phyloP scores from a whole-genome alignment of 768 basidiomycete genomes.

The Boletus tomentosulus region DNA sequence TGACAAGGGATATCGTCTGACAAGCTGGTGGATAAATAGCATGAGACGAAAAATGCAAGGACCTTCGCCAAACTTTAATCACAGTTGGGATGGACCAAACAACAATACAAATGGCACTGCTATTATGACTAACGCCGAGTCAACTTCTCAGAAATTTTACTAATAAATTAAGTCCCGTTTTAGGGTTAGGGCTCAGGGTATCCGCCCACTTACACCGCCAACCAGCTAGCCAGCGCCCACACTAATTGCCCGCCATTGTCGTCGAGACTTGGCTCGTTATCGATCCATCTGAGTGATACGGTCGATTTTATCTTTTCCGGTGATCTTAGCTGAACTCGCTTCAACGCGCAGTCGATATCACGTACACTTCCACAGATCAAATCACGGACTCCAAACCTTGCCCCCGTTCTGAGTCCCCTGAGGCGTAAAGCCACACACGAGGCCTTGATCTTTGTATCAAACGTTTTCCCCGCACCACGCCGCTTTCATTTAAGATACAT shows the following conservation, averaged over 20 bases:
- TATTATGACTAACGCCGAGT: not conserved
- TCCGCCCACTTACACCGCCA: conserved; percentile 12
- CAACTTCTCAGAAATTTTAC: no score
- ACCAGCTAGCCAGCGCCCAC: no score
- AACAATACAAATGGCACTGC: conserved; percentile 21
- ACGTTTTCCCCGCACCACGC: conserved; percentile 27
- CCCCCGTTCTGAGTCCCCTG: no score
- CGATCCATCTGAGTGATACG: no score
- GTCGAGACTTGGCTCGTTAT: no score
- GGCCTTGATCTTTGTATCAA: conserved; percentile 11
- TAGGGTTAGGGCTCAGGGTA: conserved; percentile 33
- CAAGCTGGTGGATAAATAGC: conserved; percentile 46
- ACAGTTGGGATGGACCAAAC: conserved; percentile 27
- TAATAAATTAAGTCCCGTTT: conserved; percentile 4
- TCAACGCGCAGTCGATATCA: no score
- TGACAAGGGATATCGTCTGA: conserved; percentile 44
- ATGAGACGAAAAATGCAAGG: conserved; percentile 37
- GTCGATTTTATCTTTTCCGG: no score
- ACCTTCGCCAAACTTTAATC: conserved; percentile 28
- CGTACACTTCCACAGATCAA: no score
- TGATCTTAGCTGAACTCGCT: no score
- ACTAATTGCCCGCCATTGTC: no score
- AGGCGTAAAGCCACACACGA: not conserved
- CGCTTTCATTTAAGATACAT: conserved; percentile 21
- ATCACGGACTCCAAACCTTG: no score